phyloP scores from a whole-genome alignment of 768 basidiomycete species.

The Hygrocybe coccinea region DNA sequence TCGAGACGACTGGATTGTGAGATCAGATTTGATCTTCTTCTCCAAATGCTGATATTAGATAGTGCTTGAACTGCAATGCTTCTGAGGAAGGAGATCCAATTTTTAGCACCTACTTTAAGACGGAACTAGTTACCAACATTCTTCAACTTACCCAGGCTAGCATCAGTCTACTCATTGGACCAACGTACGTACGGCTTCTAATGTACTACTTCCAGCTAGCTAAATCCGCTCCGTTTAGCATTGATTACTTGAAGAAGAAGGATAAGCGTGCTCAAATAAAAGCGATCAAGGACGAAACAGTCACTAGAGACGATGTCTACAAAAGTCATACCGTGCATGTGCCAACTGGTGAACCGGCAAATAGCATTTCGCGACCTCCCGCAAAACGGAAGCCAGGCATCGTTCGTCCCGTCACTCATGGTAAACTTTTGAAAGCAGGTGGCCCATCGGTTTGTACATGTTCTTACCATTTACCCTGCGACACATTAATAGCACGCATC shows the following conservation, averaged over 20 bases:
- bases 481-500: background rate
- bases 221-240: conserved; percentile 37
- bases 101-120: conserved; percentile 91
- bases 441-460: conserved; percentile 55
- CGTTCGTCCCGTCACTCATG: conserved; percentile 78
- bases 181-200: conserved; percentile 52
- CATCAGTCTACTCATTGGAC: conserved; percentile 66
- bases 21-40: conserved; percentile 16
- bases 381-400: conserved; percentile 85
- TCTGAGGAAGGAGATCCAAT: conserved; percentile 95
- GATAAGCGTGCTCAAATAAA: conserved; percentile 88
- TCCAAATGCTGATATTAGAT: background rate
- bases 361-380: conserved; percentile 75
- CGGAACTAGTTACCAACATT: conserved; percentile 81
- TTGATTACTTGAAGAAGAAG: conserved; percentile 95
- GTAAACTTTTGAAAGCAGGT: conserved; percentile 72
- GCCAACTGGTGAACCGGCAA: conserved; percentile 79
- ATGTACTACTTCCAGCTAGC: background rate
- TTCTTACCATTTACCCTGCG: background rate
- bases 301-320: conserved; percentile 75
- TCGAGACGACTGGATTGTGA: conserved; percentile 92
- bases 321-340: conserved; percentile 92
- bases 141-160: conserved; percentile 75
- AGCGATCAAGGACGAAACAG: conserved; percentile 83
- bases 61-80: conserved; percentile 73